Conservation (phyloP, 2,329 filamentous ascomycete genomes). For the Nemania sp. region DNA sequence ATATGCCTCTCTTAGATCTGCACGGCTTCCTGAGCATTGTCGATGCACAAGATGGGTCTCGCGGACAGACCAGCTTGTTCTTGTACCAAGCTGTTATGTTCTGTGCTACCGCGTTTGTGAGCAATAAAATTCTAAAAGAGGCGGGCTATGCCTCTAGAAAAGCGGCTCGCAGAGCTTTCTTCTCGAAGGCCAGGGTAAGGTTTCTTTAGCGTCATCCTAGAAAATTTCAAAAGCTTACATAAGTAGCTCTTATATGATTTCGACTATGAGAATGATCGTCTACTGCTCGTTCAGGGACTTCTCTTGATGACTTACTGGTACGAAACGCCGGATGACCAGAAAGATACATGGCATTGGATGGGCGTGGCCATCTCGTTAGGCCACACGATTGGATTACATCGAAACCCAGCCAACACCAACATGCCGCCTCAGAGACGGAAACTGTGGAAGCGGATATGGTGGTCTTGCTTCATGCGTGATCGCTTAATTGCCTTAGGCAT, state of each 20-base stretch:
- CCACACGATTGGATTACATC: slow-evolving; percentile 92
- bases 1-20: slow-evolving; percentile 87
- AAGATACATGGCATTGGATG: slow-evolving; percentile 99
- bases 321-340: slow-evolving; percentile 95
- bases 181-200: slow-evolving; percentile 85
- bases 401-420: slow-evolving; percentile 80
- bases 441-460: slow-evolving; percentile 97
- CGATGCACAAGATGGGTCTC: slow-evolving; percentile 74
- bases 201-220: slow-evolving; percentile 21
- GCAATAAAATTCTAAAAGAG: slow-evolving; percentile 78
- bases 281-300: slow-evolving; percentile 87
- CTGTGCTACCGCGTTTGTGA: slow-evolving; percentile 87
- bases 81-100: slow-evolving; percentile 97
- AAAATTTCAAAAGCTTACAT: slow-evolving; percentile 36
- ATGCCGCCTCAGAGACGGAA: slow-evolving; percentile 81
- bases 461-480: slow-evolving; percentile 97
- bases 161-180: slow-evolving; percentile 87
- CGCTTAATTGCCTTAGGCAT: slow-evolving; percentile 92
- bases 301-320: slow-evolving; percentile 98
- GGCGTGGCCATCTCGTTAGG: slow-evolving; percentile 92
- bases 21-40: slow-evolving; percentile 70
- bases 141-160: slow-evolving; percentile 84
- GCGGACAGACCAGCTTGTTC: slow-evolving; percentile 82
- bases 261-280: slow-evolving; percentile 91
- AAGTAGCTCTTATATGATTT: slow-evolving; percentile 87